phyloP scores from a whole-genome alignment of 2,329 filamentous ascomycete genomes.

The Sporothrix protearum region DNA sequence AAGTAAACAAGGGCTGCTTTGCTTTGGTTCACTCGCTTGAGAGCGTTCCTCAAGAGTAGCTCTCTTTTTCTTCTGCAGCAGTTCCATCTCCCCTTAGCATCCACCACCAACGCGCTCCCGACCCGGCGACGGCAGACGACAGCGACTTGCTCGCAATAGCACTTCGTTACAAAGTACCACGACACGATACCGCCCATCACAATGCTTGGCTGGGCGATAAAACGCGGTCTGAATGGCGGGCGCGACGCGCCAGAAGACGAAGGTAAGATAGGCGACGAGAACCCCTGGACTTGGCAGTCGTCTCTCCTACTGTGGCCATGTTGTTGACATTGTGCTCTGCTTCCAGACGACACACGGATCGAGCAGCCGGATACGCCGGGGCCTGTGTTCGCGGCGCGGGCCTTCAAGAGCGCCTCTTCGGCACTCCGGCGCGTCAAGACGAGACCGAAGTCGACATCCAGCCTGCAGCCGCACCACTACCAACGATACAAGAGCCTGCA shows the following conservation, averaged over 20 bases:
- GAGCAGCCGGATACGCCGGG: slow-evolving; percentile 63
- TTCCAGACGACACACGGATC: slow-evolving; percentile 44
- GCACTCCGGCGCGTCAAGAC: slow-evolving; percentile 48
- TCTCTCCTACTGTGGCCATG: background rate
- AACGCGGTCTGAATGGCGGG: slow-evolving; percentile 40
- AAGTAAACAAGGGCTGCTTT: slow-evolving; percentile 31
- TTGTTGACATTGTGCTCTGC: slow-evolving; percentile 2
- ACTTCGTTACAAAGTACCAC: background rate
- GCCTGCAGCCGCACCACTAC: slow-evolving; percentile 12
- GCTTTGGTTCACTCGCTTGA: background rate
- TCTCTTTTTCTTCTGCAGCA: background rate
- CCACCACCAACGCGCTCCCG: background rate
- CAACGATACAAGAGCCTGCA: slow-evolving; percentile 37
- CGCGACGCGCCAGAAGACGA: slow-evolving; percentile 27
- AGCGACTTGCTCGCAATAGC: background rate
- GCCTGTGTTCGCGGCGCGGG: slow-evolving; percentile 63
- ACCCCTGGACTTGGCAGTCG: background rate
- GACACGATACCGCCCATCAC: slow-evolving; percentile 8
- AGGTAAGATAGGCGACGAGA: slow-evolving; percentile 21
- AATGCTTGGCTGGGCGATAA: slow-evolving; percentile 61
- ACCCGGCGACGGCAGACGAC: background rate
- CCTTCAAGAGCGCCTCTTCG: slow-evolving; percentile 63
- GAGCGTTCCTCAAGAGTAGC: background rate
- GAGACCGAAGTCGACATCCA: slow-evolving; percentile 19
- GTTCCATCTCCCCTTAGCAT: background rate